Conservation (phyloP, 176 grass and related monocot genomes). For the Coix lacrymajobi region DNA sequence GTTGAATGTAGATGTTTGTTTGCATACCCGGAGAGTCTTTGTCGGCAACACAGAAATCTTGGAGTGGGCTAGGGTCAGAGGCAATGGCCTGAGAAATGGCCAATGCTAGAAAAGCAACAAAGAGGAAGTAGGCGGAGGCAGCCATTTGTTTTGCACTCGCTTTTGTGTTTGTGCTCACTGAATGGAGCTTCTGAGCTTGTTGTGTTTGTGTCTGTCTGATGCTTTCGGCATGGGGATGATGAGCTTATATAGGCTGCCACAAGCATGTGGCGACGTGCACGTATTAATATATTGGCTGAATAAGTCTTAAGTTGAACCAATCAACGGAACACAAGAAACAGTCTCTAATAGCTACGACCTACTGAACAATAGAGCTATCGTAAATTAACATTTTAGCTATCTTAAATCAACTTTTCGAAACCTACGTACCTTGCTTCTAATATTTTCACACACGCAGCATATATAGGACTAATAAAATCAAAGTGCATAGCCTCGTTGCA, state of each 20-base stretch:
- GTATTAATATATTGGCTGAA: background rate
- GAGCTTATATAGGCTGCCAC: background rate
- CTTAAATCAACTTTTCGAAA: too few species aligned
- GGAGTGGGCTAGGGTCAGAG: conserved; percentile 19
- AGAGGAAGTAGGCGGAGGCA: background rate
- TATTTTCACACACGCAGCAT: too few species aligned
- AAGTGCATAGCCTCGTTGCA: too few species aligned
- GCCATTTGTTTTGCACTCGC: background rate
- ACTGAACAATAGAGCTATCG: too few species aligned
- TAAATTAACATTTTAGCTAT: too few species aligned
- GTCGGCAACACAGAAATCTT: conserved; percentile 21
- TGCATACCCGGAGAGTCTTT: background rate
- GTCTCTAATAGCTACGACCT: background rate
- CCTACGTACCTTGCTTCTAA: too few species aligned
- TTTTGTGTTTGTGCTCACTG: background rate
- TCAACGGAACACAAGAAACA: background rate
- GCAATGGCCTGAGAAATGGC: background rate
- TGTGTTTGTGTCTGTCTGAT: background rate
- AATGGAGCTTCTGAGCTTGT: background rate
- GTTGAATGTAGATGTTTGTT: background rate
- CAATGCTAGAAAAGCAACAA: background rate
- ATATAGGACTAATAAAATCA: too few species aligned
- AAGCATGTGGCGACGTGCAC: background rate
- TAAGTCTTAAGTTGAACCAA: background rate
- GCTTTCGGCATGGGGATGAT: background rate